Base-by-base conservation (phyloP, 2,329 filamentous ascomycete genomes). In the Paraphoma chrysanthemicola region DNA sequence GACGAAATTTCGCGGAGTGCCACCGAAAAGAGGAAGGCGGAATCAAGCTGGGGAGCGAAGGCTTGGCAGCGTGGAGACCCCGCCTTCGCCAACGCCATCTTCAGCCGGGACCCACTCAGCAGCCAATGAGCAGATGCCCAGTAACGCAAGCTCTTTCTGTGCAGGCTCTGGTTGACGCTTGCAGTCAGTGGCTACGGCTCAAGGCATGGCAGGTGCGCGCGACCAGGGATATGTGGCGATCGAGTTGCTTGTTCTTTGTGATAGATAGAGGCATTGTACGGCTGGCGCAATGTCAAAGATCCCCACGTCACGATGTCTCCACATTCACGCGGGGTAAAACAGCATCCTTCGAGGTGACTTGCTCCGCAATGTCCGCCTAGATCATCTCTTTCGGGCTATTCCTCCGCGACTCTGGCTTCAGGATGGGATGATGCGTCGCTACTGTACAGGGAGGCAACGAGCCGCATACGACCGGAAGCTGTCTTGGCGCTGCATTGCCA, bases 11-110 rank as follows among this genome's bases (percentile, higher is more conserved):
- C 53, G 53, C 48, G 59, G 53, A 46, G 44, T 18, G 45, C 28
- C 45, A 49, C 54, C 63, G 53, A 44, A 57, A 58, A 54, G 18
- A 56, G 51, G 53, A 56, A 58, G 48, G 59, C 60, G 38, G 48
- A 50, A 29, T 31, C 54, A 61, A 58, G 55, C 56, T 64, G 67
- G 66, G 64, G 66, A 43, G 23, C 23, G 33, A 53, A 44, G 50
- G 18, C 67, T 72, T 69, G 66, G 68, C 65, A 50, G 28, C 58
- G 60, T 72, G 69, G 69, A 61, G 69, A 66, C 64, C 69, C 68
- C 68, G 67, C 67, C 63, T 64, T 44, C 51, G 53, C 43, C 12
- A 56, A 48, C 51, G 51, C 57, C 59, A 59, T 54, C 50, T 42
- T 49, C 44, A 41, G 46, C 51, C 54, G 33, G 44, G 57, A 49